Conservation (phyloP, 495 filamentous ascomycete species). For the Filosporella fistucella region DNA sequence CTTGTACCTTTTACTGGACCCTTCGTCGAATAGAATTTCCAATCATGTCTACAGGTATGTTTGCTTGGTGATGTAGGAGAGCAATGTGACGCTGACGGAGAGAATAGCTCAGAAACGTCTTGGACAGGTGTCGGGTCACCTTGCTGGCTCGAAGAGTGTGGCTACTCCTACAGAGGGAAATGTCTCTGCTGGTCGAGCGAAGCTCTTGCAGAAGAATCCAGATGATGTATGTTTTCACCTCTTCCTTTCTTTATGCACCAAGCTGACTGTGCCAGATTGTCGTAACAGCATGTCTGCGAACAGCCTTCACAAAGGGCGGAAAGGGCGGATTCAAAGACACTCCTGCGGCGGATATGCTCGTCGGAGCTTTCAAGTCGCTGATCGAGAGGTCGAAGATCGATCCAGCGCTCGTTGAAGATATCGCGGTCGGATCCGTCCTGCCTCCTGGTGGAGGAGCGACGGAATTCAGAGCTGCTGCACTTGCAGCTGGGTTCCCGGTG, state of each 20-base stretch:
- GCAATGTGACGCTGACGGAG: not conserved
- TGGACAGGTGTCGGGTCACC: constrained; percentile 23
- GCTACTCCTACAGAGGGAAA: constrained; percentile 10
- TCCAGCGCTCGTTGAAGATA: constrained; percentile 80
- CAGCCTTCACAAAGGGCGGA: constrained; percentile 86
- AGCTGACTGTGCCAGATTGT: constrained; percentile 57
- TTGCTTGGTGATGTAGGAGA: not conserved
- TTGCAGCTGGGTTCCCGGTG: constrained; percentile 89
- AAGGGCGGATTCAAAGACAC: constrained; percentile 97
- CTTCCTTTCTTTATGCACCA: not conserved
- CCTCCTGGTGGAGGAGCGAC: constrained; percentile 93
- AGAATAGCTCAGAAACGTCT: constrained; percentile 23
- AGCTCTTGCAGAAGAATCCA: constrained; percentile 25
- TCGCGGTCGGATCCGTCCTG: constrained; percentile 87
- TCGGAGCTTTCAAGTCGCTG: constrained; percentile 68
- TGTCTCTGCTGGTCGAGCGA: constrained; percentile 10
- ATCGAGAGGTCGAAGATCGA: constrained; percentile 82
- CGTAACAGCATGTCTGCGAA: constrained; percentile 87
- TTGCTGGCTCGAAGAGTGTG: constrained; percentile 15
- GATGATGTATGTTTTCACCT: constrained; percentile 23
- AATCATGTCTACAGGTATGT: constrained; percentile 22
- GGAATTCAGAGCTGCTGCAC: constrained; percentile 88
- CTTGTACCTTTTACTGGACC: not conserved
- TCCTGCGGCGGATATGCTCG: constrained; percentile 76
- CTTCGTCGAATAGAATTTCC: not conserved